Conservation (phyloP, 805 yeast species). For the Wickerhamiella dianesei region DNA sequence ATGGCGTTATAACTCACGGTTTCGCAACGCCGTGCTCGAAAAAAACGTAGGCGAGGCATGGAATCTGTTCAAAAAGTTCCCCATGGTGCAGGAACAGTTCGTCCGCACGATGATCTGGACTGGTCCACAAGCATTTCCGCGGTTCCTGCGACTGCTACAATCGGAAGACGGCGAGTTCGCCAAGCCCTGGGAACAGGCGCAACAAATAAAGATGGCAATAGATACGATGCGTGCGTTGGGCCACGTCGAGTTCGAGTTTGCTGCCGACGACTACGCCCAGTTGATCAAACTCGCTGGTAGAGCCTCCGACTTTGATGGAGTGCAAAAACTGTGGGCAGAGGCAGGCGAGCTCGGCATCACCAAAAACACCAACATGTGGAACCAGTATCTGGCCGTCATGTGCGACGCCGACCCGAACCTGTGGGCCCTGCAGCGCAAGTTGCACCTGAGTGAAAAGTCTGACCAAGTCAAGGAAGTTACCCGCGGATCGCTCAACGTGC, state of each 20-base stretch:
- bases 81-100: background rate
- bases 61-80: background rate
- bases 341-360: conserved; percentile 12
- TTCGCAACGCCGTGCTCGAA: conserved; percentile 6
- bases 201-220: conserved; percentile 13
- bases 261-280: conserved; percentile 17
- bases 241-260: conserved; percentile 11
- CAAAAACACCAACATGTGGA: conserved; percentile 23
- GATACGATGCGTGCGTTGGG: conserved; percentile 1
- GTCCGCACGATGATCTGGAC: background rate
- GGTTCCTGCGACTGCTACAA: background rate
- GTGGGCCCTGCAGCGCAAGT: too few species aligned
- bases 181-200: conserved; percentile 18
- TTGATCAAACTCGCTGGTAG: conserved; percentile 21
- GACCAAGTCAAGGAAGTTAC: background rate
- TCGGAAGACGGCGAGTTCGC: conserved; percentile 1
- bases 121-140: background rate
- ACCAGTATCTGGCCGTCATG: conserved; percentile 23
- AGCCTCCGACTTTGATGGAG: conserved; percentile 14
- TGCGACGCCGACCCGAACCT: conserved; percentile 21
- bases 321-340: conserved; percentile 21
- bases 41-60: conserved; percentile 7
- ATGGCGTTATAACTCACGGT: background rate
- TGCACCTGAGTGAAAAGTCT: background rate
- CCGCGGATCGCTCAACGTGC: conserved; percentile 14